Evolutionary conservation across 2,329 filamentous ascomycete species (phyloP).

Genomic region (Mollisia scopiformis): DNA sequence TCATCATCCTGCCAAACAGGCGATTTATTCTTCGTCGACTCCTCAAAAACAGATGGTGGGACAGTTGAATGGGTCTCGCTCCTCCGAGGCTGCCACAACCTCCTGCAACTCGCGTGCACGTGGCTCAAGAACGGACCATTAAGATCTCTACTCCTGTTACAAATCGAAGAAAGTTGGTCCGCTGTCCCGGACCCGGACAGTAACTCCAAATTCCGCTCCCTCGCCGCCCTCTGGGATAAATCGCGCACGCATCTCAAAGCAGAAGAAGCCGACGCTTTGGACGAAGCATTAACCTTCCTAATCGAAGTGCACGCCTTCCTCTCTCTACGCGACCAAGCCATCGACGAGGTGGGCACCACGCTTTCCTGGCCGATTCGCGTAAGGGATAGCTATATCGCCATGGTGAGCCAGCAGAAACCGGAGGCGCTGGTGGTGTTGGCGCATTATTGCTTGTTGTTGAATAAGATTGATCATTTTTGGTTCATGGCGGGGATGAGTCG

Average conservation of each 20-base stretch:
- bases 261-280: background rate
- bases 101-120: background rate
- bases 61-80: conserved; percentile 19
- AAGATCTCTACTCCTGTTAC: background rate
- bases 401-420: conserved; percentile 40
- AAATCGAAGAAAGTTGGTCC: background rate
- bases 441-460: conserved; percentile 41
- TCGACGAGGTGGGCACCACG: conserved; percentile 15
- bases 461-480: conserved; percentile 32
- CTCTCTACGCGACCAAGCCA: background rate
- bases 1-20: conserved; percentile 10
- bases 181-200: background rate
- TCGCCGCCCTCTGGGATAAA: background rate
- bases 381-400: conserved; percentile 34
- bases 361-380: conserved; percentile 41
- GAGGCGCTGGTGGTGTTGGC: conserved; percentile 41
- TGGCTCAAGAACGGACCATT: conserved; percentile 15
- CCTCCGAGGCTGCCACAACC: conserved; percentile 7
- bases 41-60: background rate
- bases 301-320: conserved; percentile 6
- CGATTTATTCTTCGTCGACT: conserved; percentile 15
- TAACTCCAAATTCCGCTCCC: background rate
- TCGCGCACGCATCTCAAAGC: background rate
- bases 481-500: conserved; percentile 39
- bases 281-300: conserved; percentile 7